Percentiles rank a stretch among this genome's conserved stretches.
These are phyloP conservation scores for Fraxinus pennsylvanica DNA, from an alignment of 257 asterid genomes.

Conservation along the genomic window DNA sequence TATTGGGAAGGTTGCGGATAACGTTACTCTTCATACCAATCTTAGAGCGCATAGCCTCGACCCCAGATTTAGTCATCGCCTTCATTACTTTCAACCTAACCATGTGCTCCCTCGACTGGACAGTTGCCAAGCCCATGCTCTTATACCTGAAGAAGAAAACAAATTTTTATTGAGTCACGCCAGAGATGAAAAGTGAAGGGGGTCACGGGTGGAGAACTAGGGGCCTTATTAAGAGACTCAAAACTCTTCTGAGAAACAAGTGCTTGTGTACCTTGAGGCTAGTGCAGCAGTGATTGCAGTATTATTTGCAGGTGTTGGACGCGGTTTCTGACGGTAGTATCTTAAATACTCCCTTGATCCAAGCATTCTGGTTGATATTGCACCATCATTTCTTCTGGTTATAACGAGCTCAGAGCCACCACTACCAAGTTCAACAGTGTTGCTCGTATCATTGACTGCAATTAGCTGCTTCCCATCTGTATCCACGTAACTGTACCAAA, in stretches of 20 bases:
- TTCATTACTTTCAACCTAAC: constrained; percentile 80
- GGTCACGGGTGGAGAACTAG: too few relatives aligned
- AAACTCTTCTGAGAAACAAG: neutral
- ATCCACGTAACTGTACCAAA: constrained; percentile 57
- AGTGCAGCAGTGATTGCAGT: constrained; percentile 52
- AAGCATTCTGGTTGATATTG: constrained; percentile 55
- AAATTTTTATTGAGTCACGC: neutral
- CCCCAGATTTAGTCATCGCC: constrained; percentile 68
- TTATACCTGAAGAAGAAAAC: constrained; percentile 53
- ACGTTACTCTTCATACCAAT: constrained; percentile 91
- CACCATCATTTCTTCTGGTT: constrained; percentile 40
- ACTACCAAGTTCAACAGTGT: constrained; percentile 57
- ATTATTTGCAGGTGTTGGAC: constrained; percentile 62
- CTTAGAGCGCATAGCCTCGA: constrained; percentile 82
- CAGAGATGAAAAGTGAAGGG: neutral
- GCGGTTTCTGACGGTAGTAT: constrained; percentile 90
- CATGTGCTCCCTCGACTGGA: constrained; percentile 70
- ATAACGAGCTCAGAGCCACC: constrained; percentile 86
- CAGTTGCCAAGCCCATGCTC: constrained; percentile 92
- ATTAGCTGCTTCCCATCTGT: constrained; percentile 68
- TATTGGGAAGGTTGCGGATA: constrained; percentile 88
- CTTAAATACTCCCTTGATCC: constrained; percentile 93
- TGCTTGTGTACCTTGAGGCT: constrained; percentile 65
- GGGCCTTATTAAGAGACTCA: neutral
- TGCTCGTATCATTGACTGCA: constrained; percentile 45